Base-by-base conservation (phyloP, 2,329 filamentous ascomycete species). In the Nigrospora sphaerica region DNA sequence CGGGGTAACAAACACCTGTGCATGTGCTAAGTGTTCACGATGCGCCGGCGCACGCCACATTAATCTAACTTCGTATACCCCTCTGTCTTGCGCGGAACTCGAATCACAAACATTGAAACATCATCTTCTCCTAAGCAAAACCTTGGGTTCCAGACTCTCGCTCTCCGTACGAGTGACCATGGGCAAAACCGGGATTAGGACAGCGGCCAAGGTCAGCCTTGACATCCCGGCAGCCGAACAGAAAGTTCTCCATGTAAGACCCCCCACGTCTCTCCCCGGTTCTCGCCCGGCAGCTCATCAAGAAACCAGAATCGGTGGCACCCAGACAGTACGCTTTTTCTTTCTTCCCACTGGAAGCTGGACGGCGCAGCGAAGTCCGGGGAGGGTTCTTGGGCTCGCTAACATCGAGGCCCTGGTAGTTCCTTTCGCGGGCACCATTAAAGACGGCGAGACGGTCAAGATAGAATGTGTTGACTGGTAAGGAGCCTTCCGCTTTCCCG, bases 381-480 rank as follows among this genome's bases (percentile, higher is more conserved):
- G 23, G 19, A 23, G 19, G 19, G 7, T 10, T 10, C 23, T 10
- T 9, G 5, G 10, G 10, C 23, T 28, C 23, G 23, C 23, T 28
- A 28, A 28, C 23, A 10, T 9, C 2, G 6, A 7, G 7, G 6
- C 7, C 23, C 12, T 17, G 11, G 4, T 50, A 93, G 88, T 95
- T 44, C 91, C 91, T 0, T 80, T 77, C 46, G 77, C 75, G 43
- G 86, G 75, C 32, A 81, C 77, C 1, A 89, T 96, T 58, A 83
- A 86, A 57, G 83, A 91, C 59, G 85, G 84, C 31, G 91, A 95
- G 68, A 87, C 87, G 0, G 90, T 95, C 54, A 95, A 95, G 67
- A 95, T 95, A 54, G 88, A 95, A 72, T 95, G 91, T 59, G 73
- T 93, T 9, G 88, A 95, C 68, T 95, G 88, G 82, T 65, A 56